Evolutionary conservation across 345 rosid genomes (phyloP).

Genomic region (Eutrema yunnanense): DNA sequence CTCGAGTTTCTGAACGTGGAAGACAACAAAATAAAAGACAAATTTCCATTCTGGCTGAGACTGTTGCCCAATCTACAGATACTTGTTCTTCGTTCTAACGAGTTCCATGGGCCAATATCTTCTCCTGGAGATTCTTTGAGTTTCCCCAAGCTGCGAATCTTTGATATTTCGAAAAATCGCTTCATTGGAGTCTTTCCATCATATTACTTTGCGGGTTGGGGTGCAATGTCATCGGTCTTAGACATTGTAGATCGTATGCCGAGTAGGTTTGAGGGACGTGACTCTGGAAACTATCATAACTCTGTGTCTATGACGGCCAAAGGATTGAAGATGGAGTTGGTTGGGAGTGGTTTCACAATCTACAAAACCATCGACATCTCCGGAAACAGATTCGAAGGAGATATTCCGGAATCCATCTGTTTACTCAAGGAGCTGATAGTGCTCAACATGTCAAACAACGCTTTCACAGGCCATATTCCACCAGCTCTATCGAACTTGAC

Average conservation of each 20-base stretch:
- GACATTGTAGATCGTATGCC: not conserved
- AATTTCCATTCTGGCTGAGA: conserved; percentile 38
- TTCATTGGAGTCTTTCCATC: conserved; percentile 22
- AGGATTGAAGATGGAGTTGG: not conserved
- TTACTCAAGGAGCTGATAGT: not conserved
- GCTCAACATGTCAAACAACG: conserved; percentile 20
- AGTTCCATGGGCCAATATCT: conserved; percentile 31
- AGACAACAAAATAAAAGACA: conserved; percentile 30
- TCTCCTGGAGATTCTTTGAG: not conserved
- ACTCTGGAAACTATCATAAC: not conserved
- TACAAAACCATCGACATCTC: conserved; percentile 12
- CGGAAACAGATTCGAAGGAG: conserved; percentile 6
- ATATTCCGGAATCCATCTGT: not conserved
- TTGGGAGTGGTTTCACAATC: conserved; percentile 5
- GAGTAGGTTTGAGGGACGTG: not conserved
- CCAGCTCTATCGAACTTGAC: no score
- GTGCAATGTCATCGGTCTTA: not conserved
- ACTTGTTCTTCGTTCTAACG: conserved; percentile 44
- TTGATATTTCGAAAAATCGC: conserved; percentile 37
- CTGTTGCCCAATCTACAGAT: conserved; percentile 26
- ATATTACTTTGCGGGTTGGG: conserved; percentile 12
- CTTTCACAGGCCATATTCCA: not conserved
- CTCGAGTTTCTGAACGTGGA: conserved; percentile 45
- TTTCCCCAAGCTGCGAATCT: conserved; percentile 39
- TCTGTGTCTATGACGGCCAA: not conserved